Conservation (phyloP, 768 basidiomycete genomes). For the Panellus pusillus region DNA sequence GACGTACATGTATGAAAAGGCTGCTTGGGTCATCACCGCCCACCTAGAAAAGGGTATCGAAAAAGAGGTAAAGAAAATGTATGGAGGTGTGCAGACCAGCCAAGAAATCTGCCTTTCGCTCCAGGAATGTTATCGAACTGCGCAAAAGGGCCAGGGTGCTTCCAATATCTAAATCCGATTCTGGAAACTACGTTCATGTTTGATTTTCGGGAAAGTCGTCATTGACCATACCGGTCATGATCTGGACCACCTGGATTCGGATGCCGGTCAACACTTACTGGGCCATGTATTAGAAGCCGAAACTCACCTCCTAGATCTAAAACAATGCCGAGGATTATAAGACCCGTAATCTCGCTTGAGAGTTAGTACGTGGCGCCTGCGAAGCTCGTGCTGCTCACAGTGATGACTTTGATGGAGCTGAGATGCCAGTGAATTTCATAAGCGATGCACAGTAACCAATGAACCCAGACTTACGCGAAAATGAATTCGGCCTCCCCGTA, state of each 20-base stretch:
- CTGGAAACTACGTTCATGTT: neutral
- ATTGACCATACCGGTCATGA: slow-evolving; percentile 57
- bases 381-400: slow-evolving; percentile 24
- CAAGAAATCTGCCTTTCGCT: slow-evolving; percentile 70
- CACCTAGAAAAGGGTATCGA: neutral
- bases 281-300: neutral
- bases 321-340: slow-evolving; percentile 69
- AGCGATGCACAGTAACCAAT: too few relatives aligned
- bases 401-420: slow-evolving; percentile 85
- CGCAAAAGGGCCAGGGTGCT: slow-evolving; percentile 78
- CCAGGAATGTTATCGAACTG: slow-evolving; percentile 69
- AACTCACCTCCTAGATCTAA: slow-evolving; percentile 73
- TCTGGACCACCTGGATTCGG: slow-evolving; percentile 63
- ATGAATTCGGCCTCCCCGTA: slow-evolving; percentile 87
- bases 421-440: neutral
- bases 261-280: too few relatives aligned
- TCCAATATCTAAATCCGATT: slow-evolving; percentile 78
- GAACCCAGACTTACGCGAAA: slow-evolving; percentile 59
- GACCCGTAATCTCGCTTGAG: slow-evolving; percentile 50
- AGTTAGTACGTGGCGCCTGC: neutral
- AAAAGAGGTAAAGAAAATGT: too few relatives aligned
- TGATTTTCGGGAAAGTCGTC: slow-evolving; percentile 19
- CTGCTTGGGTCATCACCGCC: slow-evolving; percentile 72
- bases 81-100: slow-evolving; percentile 39
- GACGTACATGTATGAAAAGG: slow-evolving; percentile 65